Evolutionary conservation across 2,329 filamentous ascomycete genomes (phyloP).

Genomic region (Pseudogymnoascus sp.): DNA sequence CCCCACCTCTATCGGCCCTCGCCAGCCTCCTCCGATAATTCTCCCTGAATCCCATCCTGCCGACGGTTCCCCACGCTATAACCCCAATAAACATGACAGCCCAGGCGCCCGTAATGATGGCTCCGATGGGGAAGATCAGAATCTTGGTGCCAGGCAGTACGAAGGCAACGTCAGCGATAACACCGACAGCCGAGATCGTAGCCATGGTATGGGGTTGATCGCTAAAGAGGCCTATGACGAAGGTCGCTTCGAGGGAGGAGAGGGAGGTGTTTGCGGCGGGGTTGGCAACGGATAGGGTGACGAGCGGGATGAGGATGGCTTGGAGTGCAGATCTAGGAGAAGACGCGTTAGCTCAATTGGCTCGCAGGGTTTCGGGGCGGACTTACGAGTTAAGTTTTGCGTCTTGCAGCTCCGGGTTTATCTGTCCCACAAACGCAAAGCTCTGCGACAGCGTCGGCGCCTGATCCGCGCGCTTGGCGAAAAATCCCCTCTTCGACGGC

Average conservation of each 20-base stretch:
- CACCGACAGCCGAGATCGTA: slow-evolving; percentile 21
- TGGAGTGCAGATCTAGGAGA: slow-evolving; percentile 37
- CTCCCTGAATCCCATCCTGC: slow-evolving; percentile 59
- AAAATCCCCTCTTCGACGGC: slow-evolving; percentile 15
- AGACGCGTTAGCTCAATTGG: not conserved
- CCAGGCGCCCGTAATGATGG: slow-evolving; percentile 61
- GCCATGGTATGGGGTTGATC: slow-evolving; percentile 34
- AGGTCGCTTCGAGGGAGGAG: slow-evolving; percentile 62
- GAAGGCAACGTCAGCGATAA: slow-evolving; percentile 42
- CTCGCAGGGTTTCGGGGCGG: not conserved
- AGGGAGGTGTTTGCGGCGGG: slow-evolving; percentile 52
- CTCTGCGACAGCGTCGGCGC: slow-evolving; percentile 47
- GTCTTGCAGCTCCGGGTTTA: slow-evolving; percentile 50
- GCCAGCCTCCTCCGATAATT: slow-evolving; percentile 49
- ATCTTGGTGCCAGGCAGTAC: slow-evolving; percentile 62
- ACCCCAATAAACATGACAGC: slow-evolving; percentile 46
- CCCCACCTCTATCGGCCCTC: slow-evolving; percentile 31
- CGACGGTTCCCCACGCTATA: slow-evolving; percentile 58
- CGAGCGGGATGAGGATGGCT: slow-evolving; percentile 57
- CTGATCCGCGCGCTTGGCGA: slow-evolving; percentile 16
- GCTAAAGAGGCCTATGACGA: slow-evolving; percentile 64
- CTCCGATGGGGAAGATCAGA: slow-evolving; percentile 61
- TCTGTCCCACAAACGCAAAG: slow-evolving; percentile 62
- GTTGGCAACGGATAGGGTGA: slow-evolving; percentile 53
- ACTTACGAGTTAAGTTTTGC: slow-evolving; percentile 55